Base-by-base conservation (phyloP, 1,139 yeast species). In the Ogataea hybrid region DNA sequence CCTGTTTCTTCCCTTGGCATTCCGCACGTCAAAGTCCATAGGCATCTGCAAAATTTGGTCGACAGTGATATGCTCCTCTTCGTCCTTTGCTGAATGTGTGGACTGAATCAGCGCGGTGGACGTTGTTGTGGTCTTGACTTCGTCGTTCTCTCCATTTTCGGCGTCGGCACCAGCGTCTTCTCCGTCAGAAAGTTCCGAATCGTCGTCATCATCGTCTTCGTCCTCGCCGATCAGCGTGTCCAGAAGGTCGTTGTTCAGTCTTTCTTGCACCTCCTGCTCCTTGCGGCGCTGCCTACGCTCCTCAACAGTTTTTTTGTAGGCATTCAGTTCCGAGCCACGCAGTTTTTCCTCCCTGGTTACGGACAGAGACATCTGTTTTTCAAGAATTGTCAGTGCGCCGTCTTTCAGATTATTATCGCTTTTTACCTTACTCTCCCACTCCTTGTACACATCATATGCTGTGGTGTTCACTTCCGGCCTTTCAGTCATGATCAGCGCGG, bases 401-500 rank as follows among this genome's bases (percentile, higher is more conserved):
- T 80, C 85, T 49, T 74, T 80, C 18, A 61, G 52, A 25, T 65
- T 64, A 1, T 72, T 73, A 17, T 65, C 65, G 21, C 63, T 65
- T 39, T 66, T 67, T 2, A 64, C 58, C 37, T 63, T 62, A 3
- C 74, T 67, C 43, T 65, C 67, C 96, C 96, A 88, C 41, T 73
- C 71, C 4, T 67, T 62, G 56, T 74, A 79, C 35, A 90, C 57
- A 28, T 67, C 63, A 29, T 62, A 63, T 3, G 71, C 73, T 11
- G 75, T 54, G 0, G 81, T 66, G 4, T 58, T 6, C 67, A 57
- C 49, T 1, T 63, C 63, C 3, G 78, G 62, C 51, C 77, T 76
- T 54, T 88, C 95, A 0, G 97, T 88, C 42, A 92, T 61, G 3
- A 90, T 68, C 2, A 89, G 71, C 0, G 95, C 79, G 2, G 85